Evolutionary conservation across 495 filamentous ascomycete species (phyloP).

Genomic region (Haplographium delicatum): DNA sequence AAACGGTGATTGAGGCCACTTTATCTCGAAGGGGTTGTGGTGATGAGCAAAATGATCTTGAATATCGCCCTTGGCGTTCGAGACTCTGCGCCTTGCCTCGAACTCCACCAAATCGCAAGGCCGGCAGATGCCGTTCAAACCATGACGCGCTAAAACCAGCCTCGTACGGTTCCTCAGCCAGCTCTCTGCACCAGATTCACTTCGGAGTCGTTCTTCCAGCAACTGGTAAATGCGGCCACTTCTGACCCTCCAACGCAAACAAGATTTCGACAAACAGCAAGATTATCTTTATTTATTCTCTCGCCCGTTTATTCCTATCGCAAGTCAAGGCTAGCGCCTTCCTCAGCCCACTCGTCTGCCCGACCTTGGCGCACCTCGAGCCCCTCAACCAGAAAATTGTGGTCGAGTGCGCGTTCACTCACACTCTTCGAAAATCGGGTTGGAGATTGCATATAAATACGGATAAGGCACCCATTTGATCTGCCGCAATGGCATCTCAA

Average conservation of each 20-base stretch:
- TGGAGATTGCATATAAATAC: background rate
- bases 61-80: background rate
- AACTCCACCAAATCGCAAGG: too few relatives aligned
- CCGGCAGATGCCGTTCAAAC: too few relatives aligned
- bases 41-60: too few relatives aligned
- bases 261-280: background rate
- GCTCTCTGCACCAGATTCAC: background rate
- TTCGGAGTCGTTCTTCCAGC: too few relatives aligned
- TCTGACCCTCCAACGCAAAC: too few relatives aligned
- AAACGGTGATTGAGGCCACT: background rate
- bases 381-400: constrained; percentile 10
- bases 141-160: too few relatives aligned
- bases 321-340: too few relatives aligned
- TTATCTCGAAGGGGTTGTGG: too few relatives aligned
- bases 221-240: too few relatives aligned
- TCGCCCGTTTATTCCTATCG: too few relatives aligned
- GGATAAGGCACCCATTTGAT: background rate
- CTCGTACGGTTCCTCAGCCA: background rate
- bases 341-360: too few relatives aligned
- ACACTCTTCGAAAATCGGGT: background rate
- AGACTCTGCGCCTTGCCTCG: constrained; percentile 1
- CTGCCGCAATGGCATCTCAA: constrained; percentile 61
- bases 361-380: constrained; percentile 4
- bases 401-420: background rate
- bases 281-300: too few relatives aligned